These are phyloP conservation scores for Hypoxylon sp. DNA, from an alignment of 2,329 filamentous ascomycete genomes.

Conservation along the genomic window DNA sequence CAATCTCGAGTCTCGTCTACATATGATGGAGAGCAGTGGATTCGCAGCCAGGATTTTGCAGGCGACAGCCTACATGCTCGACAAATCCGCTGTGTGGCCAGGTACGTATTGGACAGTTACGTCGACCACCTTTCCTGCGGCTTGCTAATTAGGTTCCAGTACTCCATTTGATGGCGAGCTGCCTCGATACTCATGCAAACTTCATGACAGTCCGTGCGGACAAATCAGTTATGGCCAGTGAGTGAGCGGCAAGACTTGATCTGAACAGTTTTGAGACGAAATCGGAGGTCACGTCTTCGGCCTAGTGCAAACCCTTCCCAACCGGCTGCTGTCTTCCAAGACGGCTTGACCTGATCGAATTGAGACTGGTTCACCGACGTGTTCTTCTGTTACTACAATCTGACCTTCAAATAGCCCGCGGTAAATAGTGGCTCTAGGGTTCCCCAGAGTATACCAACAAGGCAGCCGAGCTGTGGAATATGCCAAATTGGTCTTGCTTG, in stretches of 20 bases:
- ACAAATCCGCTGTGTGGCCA: slow-evolving; percentile 91
- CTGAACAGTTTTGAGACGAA: neutral
- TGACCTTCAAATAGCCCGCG: neutral
- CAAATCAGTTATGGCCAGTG: slow-evolving; percentile 56
- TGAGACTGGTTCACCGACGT: too few species aligned
- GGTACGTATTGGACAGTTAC: slow-evolving; percentile 60
- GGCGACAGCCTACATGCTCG: slow-evolving; percentile 85
- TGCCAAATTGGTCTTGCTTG: neutral
- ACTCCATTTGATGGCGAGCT: slow-evolving; percentile 62
- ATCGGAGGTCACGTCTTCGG: neutral
- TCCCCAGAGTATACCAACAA: too few species aligned
- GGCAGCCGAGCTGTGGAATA: neutral
- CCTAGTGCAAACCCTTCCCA: neutral
- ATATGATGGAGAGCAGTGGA: slow-evolving; percentile 70
- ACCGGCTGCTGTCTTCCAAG: neutral
- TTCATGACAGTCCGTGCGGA: slow-evolving; percentile 61
- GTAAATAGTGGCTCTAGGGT: neutral
- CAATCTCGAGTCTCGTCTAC: slow-evolving; percentile 62
- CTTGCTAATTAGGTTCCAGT: slow-evolving; percentile 45
- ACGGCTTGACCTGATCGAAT: neutral
- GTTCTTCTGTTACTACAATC: too few species aligned
- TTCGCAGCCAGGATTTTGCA: slow-evolving; percentile 86
- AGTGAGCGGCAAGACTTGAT: slow-evolving; percentile 39
- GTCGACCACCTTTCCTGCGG: neutral
- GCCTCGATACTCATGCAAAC: slow-evolving; percentile 62